phyloP scores from a whole-genome alignment of 768 basidiomycete genomes.

The Rhodocollybia butyracea region DNA sequence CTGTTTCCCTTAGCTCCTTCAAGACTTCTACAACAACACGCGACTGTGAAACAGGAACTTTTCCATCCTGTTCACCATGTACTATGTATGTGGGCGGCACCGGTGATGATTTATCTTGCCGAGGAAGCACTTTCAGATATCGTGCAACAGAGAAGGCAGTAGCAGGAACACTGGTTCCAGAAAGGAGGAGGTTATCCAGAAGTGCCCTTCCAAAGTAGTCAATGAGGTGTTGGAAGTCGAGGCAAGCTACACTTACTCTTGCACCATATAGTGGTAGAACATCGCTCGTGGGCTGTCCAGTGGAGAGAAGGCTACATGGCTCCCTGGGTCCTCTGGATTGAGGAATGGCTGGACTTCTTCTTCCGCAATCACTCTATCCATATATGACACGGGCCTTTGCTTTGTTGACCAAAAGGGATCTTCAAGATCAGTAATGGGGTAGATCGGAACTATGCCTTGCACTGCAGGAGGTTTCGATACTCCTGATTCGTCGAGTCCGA shows the following conservation, averaged over 20 bases:
- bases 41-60: constrained; percentile 31
- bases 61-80: constrained; percentile 33
- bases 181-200: constrained; percentile 26
- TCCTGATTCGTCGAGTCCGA: constrained; percentile 31
- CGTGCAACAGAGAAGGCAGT: constrained; percentile 27
- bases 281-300: constrained; percentile 25
- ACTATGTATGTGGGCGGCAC: constrained; percentile 31
- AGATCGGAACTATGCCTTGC: constrained; percentile 30
- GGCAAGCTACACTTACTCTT: constrained; percentile 26
- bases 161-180: constrained; percentile 27
- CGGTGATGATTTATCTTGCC: constrained; percentile 17
- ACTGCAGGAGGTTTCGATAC: constrained; percentile 25
- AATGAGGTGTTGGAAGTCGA: not conserved
- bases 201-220: constrained; percentile 21
- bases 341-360: constrained; percentile 29
- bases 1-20: constrained; percentile 14
- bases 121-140: constrained; percentile 14
- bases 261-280: constrained; percentile 39
- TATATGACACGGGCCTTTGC: constrained; percentile 31
- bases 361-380: constrained; percentile 26
- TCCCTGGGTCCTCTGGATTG: constrained; percentile 19
- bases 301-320: constrained; percentile 21
- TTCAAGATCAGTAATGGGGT: constrained; percentile 34
- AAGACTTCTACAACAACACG: constrained; percentile 29
- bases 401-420: constrained; percentile 35